These are phyloP conservation scores for Mantamonas sphyraenae DNA, from an alignment of 78 protist genomes.

Conservation along the genomic window DNA sequence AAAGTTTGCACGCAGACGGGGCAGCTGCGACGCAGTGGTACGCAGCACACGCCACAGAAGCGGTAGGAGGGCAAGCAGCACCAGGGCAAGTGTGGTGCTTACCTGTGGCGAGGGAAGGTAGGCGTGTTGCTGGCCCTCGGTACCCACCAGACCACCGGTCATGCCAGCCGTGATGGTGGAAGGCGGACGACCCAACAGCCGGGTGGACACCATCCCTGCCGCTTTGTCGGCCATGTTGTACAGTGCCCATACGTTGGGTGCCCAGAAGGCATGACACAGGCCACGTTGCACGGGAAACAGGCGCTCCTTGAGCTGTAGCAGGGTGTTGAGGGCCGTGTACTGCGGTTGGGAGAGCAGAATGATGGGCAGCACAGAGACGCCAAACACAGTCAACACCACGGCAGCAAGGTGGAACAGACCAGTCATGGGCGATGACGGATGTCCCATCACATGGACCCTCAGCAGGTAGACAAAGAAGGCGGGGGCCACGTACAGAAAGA, in stretches of 20 bases:
- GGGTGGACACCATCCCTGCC: too few species aligned
- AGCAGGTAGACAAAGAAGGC: conserved; percentile 56
- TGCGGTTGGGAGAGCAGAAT: conserved; percentile 7
- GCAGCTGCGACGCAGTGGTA: neutral
- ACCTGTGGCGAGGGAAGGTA: conserved; percentile 53
- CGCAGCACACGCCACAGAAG: neutral
- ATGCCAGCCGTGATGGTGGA: neutral
- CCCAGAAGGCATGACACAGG: conserved; percentile 91
- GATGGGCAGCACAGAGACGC: conserved; percentile 46
- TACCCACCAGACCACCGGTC: conserved; percentile 62
- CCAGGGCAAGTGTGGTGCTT: conserved; percentile 25
- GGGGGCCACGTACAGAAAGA: conserved; percentile 77
- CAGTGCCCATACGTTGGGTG: conserved; percentile 88
- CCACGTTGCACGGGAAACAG: conserved; percentile 93
- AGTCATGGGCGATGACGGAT: too few species aligned
- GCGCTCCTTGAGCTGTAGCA: conserved; percentile 59
- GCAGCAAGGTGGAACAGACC: conserved; percentile 36
- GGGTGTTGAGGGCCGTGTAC: too few species aligned
- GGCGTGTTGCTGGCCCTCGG: conserved; percentile 26
- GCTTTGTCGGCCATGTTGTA: conserved; percentile 53
- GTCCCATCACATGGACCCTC: too few species aligned
- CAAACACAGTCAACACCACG: conserved; percentile 37
- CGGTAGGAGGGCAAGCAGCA: too few species aligned
- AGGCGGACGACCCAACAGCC: too few species aligned
- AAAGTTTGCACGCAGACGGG: neutral